Percentiles rank a stretch among this genome's conserved stretches.
These are phyloP conservation scores for Trichoderma guizhouense DNA, from an alignment of 2,329 filamentous ascomycete genomes.

Conservation along the genomic window DNA sequence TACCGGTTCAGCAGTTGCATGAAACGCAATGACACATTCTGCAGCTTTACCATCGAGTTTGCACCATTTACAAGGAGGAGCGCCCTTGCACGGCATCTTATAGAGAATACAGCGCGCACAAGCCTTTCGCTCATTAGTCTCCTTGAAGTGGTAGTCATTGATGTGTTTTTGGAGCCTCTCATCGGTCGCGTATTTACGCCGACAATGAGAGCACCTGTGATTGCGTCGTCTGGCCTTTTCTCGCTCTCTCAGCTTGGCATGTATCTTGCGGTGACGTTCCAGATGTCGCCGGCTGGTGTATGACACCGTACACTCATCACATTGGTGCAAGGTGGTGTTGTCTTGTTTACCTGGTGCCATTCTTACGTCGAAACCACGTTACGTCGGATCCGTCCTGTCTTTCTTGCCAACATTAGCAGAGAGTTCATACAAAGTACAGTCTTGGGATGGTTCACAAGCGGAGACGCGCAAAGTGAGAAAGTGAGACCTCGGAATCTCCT, in stretches of 20 bases:
- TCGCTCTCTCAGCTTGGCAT: conserved; percentile 17
- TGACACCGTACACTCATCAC: conserved; percentile 24
- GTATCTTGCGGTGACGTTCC: conserved; percentile 29
- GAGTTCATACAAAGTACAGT: not conserved
- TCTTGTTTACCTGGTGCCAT: not conserved
- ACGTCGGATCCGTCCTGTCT: not conserved
- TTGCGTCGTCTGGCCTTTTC: not conserved
- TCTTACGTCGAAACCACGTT: not conserved
- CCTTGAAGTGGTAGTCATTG: conserved; percentile 27
- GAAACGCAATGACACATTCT: not conserved
- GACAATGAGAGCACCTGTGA: conserved; percentile 25
- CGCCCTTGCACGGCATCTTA: conserved; percentile 24
- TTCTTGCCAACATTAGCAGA: not conserved
- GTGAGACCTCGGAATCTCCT: not conserved
- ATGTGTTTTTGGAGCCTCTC: conserved; percentile 24
- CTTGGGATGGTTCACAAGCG: not conserved
- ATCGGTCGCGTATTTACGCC: conserved; percentile 24
- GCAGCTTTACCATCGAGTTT: not conserved
- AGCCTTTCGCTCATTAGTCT: not conserved
- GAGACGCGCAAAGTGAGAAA: not conserved
- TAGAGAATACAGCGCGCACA: conserved; percentile 29
- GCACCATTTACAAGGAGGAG: conserved; percentile 28
- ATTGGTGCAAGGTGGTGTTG: conserved; percentile 17
- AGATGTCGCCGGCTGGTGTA: conserved; percentile 26
- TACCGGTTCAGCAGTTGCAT: not conserved